phyloP scores from a whole-genome alignment of 805 yeast genomes.

The Wickerhamomyces chambardii region DNA sequence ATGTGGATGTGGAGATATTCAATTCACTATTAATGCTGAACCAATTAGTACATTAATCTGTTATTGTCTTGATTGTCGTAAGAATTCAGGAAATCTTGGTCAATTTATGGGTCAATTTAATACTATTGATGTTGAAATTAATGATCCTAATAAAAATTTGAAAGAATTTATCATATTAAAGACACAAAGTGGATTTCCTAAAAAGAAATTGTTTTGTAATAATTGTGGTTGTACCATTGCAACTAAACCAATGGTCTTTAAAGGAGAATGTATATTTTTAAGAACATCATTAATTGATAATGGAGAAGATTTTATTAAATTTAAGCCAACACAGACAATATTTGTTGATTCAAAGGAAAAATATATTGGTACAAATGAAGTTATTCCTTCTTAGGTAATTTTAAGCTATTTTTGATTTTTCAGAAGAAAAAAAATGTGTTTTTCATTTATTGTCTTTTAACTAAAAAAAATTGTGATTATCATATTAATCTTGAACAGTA shows the following conservation, averaged over 20 bases:
- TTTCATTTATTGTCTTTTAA: too few species aligned
- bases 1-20: background rate
- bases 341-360: background rate
- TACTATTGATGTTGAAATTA: background rate
- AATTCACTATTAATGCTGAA: background rate
- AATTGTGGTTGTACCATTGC: background rate
- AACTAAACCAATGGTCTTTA: background rate
- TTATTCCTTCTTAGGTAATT: too few species aligned
- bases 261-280: background rate
- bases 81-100: background rate
- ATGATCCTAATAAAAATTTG: background rate
- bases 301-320: background rate
- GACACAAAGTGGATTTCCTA: background rate
- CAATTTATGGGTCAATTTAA: background rate
- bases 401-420: too few species aligned
- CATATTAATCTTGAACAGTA: too few species aligned
- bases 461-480: too few species aligned
- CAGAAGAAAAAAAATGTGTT: too few species aligned
- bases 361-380: background rate
- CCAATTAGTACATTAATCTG: background rate
- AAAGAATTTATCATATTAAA: background rate
- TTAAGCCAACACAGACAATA: background rate
- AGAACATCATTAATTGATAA: background rate
- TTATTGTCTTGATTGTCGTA: background rate
- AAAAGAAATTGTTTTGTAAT: background rate